Evolutionary conservation across 192 early-diverging fungal genomes (phyloP).

Genomic region (Coemansia reversa): DNA sequence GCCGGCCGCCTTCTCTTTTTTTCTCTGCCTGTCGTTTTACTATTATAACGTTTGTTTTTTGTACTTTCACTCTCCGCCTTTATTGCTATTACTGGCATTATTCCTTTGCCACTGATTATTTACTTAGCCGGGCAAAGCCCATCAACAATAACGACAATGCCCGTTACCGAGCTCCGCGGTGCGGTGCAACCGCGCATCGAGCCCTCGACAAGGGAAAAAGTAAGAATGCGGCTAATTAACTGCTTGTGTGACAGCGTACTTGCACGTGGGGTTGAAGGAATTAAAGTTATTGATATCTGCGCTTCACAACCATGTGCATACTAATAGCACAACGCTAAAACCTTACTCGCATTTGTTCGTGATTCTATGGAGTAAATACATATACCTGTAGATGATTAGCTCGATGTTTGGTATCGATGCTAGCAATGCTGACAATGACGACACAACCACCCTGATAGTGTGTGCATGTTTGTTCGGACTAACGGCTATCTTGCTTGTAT

Average conservation of each 20-base stretch:
- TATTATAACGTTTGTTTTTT: neutral
- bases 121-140: too few species aligned
- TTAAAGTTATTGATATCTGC: too few species aligned
- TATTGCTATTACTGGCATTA: too few species aligned
- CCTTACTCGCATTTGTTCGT: too few species aligned
- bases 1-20: neutral
- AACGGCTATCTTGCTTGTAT: constrained; percentile 23
- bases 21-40: neutral
- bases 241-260: neutral
- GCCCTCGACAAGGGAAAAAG: constrained; percentile 1
- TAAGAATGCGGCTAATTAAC: neutral
- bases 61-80: neutral
- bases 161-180: neutral
- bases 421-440: constrained; percentile 10
- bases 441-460: neutral
- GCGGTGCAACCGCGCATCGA: neutral
- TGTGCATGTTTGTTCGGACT: constrained; percentile 13
- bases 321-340: too few species aligned
- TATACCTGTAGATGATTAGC: constrained; percentile 15
- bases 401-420: constrained; percentile 11
- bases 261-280: too few species aligned
- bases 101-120: too few species aligned
- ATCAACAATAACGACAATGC: neutral
- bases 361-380: neutral
- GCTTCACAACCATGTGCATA: too few species aligned